phyloP scores from a whole-genome alignment of 1,139 yeast genomes.

The Scheffersomyces insectosa region DNA sequence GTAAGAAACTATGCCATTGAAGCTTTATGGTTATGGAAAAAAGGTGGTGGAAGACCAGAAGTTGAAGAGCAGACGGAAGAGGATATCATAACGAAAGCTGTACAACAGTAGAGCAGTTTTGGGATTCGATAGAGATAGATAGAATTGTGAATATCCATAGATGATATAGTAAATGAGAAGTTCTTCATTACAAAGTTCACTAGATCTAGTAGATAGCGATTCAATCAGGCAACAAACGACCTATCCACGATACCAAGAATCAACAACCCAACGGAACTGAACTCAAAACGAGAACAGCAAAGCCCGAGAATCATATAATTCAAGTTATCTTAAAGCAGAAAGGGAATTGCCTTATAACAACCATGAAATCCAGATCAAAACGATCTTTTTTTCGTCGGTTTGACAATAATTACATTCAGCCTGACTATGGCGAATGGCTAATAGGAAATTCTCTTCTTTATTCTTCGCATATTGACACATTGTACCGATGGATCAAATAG shows the following conservation, averaged over 20 bases:
- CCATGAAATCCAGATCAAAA: background rate
- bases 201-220: background rate
- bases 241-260: background rate
- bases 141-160: background rate
- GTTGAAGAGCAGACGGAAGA: constrained; percentile 13
- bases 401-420: background rate
- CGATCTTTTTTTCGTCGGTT: background rate
- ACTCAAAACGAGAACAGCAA: background rate
- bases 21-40: constrained; percentile 90
- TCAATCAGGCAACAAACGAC: background rate
- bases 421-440: background rate
- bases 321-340: background rate
- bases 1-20: constrained; percentile 87
- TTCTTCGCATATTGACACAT: constrained; percentile 56
- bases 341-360: too few species aligned
- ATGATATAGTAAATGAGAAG: too few species aligned
- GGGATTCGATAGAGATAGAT: background rate
- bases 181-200: too few species aligned
- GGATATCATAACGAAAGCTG: constrained; percentile 16
- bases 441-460: constrained; percentile 5
- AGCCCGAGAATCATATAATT: background rate
- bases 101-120: constrained; percentile 5
- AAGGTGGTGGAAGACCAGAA: constrained; percentile 61
- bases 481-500: constrained; percentile 41
- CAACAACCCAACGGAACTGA: background rate